Evolutionary conservation across 192 early-diverging fungal genomes (phyloP).

Genomic region (Backusella australiensis): DNA sequence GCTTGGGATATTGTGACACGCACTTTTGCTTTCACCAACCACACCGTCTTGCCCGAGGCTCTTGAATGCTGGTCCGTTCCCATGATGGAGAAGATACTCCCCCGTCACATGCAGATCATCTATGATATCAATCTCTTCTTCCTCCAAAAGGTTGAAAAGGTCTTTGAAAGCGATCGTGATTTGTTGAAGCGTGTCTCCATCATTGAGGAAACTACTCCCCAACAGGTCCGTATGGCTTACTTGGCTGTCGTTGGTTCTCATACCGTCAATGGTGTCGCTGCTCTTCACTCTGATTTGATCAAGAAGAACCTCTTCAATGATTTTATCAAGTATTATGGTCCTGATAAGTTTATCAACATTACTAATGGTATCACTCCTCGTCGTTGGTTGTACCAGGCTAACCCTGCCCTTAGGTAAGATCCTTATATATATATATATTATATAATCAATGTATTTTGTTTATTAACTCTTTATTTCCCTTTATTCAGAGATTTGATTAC

Average conservation of each 20-base stretch:
- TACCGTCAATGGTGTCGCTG: conserved; percentile 96
- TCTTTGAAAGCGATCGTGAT: conserved; percentile 84
- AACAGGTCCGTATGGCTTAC: conserved; percentile 97
- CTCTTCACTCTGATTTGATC: conserved; percentile 79
- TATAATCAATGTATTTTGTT: not conserved
- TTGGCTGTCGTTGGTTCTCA: conserved; percentile 93
- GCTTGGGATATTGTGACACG: conserved; percentile 90
- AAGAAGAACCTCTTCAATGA: conserved; percentile 85
- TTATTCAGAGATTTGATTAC: conserved; percentile 68
- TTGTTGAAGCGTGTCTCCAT: conserved; percentile 85
- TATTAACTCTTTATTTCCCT: not conserved
- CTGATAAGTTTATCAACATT: conserved; percentile 91
- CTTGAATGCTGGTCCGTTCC: conserved; percentile 98
- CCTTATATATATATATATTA: not conserved
- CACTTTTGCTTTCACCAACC: conserved; percentile 98
- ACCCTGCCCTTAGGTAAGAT: conserved; percentile 67
- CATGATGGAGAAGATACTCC: conserved; percentile 87
- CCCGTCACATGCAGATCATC: conserved; percentile 98
- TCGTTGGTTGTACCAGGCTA: conserved; percentile 96
- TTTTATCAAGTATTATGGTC: conserved; percentile 87
- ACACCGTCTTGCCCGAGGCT: conserved; percentile 98
- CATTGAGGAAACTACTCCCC: conserved; percentile 91
- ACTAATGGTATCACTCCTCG: conserved; percentile 98
- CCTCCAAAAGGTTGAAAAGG: conserved; percentile 88
- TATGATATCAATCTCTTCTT: conserved; percentile 99